phyloP scores from a whole-genome alignment of 306 rosid genomes.

The Cucumis cinereus region DNA sequence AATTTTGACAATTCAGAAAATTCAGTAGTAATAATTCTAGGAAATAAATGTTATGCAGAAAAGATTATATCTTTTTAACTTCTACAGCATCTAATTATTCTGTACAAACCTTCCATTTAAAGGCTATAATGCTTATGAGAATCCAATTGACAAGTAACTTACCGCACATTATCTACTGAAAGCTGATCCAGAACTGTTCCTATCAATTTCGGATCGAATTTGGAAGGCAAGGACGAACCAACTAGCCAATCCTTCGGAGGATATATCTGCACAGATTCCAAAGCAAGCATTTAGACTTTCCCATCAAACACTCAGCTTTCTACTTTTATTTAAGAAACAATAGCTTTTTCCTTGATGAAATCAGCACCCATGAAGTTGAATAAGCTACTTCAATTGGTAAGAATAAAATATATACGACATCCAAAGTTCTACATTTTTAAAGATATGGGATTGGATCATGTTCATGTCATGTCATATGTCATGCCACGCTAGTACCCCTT shows the following conservation, averaged over 20 bases:
- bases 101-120: not conserved
- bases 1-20: no score
- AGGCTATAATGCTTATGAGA: not conserved
- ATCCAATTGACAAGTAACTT: slow-evolving; percentile 12
- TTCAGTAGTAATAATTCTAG: no score
- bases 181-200: slow-evolving; percentile 59
- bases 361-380: not conserved
- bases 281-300: not conserved
- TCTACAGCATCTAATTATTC: not conserved
- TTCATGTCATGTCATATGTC: not conserved
- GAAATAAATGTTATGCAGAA: not conserved
- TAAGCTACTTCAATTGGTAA: not conserved
- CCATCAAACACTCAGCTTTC: not conserved
- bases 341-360: not conserved
- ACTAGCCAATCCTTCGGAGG: slow-evolving; percentile 89
- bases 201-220: slow-evolving; percentile 46
- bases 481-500: not conserved
- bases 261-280: slow-evolving; percentile 40
- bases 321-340: not conserved
- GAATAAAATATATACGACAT: not conserved
- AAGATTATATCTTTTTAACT: not conserved
- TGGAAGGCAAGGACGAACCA: slow-evolving; percentile 65
- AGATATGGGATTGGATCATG: not conserved
- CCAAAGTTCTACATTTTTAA: not conserved
- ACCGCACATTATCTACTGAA: slow-evolving; percentile 73